Evolutionary conservation across 106 monocot genomes (phyloP).

Genomic region (Amphibolis antarctica): DNA sequence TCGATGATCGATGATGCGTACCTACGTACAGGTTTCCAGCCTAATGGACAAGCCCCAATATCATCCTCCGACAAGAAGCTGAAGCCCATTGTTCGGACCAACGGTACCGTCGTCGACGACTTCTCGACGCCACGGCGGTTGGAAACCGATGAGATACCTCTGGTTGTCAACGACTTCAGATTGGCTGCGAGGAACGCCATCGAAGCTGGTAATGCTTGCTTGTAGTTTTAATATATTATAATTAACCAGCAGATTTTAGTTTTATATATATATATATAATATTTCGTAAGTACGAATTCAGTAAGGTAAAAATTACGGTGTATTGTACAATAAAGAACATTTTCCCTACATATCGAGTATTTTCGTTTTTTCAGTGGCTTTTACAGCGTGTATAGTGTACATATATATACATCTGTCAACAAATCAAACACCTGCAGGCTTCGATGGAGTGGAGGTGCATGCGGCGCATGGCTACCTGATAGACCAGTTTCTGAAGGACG

Average conservation of each 20-base stretch:
- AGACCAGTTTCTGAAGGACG: conserved; percentile 64
- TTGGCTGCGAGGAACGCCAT: conserved; percentile 19
- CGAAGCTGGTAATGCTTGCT: conserved; percentile 25
- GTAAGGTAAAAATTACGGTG: too few species aligned
- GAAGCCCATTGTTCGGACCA: background rate
- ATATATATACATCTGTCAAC: too few species aligned
- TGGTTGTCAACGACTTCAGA: conserved; percentile 20
- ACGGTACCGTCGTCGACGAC: background rate
- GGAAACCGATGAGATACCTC: conserved; percentile 13
- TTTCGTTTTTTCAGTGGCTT: too few species aligned
- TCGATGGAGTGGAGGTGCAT: conserved; percentile 60
- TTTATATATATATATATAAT: too few species aligned
- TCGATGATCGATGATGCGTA: too few species aligned
- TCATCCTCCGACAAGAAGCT: conserved; percentile 13
- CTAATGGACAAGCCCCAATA: conserved; percentile 17
- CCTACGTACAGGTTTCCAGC: conserved; percentile 10
- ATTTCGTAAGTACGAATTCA: too few species aligned
- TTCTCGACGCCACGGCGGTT: conserved; percentile 20
- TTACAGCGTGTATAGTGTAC: too few species aligned
- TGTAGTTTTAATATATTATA: too few species aligned
- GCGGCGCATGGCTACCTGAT: conserved; percentile 43
- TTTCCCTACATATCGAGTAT: too few species aligned
- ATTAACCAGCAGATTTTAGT: too few species aligned
- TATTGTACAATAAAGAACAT: too few species aligned
- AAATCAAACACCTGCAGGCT: conserved; percentile 26